Conservation (phyloP, 2,329 filamentous ascomycete genomes). For the Capronia americana region DNA sequence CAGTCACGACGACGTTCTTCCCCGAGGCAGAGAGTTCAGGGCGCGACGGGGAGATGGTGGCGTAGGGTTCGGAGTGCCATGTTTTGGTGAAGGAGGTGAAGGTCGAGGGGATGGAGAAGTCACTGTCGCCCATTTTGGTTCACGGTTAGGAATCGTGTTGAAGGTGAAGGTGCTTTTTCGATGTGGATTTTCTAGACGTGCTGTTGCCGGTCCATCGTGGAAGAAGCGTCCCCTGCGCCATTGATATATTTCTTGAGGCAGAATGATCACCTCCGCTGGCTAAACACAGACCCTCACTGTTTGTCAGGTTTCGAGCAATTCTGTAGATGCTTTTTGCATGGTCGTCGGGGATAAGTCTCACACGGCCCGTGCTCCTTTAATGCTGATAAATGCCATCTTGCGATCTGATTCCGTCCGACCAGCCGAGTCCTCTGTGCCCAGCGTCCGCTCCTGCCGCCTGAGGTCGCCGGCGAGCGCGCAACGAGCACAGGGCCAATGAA, state of each 20-base stretch:
- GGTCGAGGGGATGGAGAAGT: slow-evolving; percentile 4
- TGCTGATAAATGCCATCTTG: neutral
- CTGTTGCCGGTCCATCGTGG: neutral
- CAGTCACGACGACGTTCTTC: slow-evolving; percentile 13
- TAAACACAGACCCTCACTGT: neutral
- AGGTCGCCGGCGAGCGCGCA: neutral
- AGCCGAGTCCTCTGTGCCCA: neutral
- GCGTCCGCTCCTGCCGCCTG: neutral
- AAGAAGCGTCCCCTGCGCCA: neutral
- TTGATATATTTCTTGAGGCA: neutral
- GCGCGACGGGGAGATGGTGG: slow-evolving; percentile 11
- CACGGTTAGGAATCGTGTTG: neutral
- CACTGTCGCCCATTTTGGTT: neutral
- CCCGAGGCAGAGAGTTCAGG: slow-evolving; percentile 6
- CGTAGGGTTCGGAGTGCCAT: slow-evolving; percentile 9
- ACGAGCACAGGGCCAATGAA: neutral
- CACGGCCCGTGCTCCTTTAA: neutral
- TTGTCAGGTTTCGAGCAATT: neutral
- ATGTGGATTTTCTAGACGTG: neutral
- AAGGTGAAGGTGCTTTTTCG: neutral
- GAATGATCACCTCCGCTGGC: neutral
- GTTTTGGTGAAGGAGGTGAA: slow-evolving; percentile 13
- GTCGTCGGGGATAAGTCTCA: neutral
- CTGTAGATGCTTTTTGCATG: neutral
- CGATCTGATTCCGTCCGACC: neutral